These are phyloP conservation scores for Mitosporidium daphniae DNA, from an alignment of 371 early-diverging fungal genomes.

Conservation along the genomic window DNA sequence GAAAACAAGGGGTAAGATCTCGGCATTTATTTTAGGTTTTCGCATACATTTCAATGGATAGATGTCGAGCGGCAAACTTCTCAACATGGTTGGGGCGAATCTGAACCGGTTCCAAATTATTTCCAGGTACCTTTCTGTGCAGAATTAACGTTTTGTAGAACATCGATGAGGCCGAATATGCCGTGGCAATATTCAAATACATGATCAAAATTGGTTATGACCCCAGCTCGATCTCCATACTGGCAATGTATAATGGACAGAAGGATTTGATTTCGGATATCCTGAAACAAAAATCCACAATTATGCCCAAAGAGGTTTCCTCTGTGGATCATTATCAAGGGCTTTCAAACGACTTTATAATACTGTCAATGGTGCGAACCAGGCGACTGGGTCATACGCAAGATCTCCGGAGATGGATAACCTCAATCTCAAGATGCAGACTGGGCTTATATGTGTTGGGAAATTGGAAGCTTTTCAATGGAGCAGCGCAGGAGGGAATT, in stretches of 20 bases:
- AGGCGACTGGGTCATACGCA: conserved; percentile 46
- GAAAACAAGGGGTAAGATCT: no score
- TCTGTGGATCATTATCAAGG: conserved; percentile 81
- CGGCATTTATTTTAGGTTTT: conserved; percentile 9
- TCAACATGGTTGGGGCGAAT: conserved; percentile 33
- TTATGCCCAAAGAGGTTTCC: conserved; percentile 21
- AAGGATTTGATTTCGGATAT: conserved; percentile 53
- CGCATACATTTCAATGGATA: conserved; percentile 34
- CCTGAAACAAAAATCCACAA: conserved; percentile 29
- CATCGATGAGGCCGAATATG: conserved; percentile 74
- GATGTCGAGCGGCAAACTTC: conserved; percentile 35
- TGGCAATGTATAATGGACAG: conserved; percentile 81
- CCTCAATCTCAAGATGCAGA: conserved; percentile 54
- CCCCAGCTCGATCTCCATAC: conserved; percentile 32
- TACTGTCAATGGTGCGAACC: conserved; percentile 66
- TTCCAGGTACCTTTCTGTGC: no score
- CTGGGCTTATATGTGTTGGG: conserved; percentile 68
- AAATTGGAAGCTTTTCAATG: conserved; percentile 21
- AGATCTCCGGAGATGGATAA: conserved; percentile 44
- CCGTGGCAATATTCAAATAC: conserved; percentile 62
- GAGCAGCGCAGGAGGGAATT: no score
- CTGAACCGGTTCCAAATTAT: conserved; percentile 26
- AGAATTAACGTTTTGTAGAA: no score
- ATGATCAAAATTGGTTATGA: conserved; percentile 71
- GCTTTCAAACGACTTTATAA: conserved; percentile 58